phyloP scores from a whole-genome alignment of 306 rosid species.

The Acacia crassicarpa region DNA sequence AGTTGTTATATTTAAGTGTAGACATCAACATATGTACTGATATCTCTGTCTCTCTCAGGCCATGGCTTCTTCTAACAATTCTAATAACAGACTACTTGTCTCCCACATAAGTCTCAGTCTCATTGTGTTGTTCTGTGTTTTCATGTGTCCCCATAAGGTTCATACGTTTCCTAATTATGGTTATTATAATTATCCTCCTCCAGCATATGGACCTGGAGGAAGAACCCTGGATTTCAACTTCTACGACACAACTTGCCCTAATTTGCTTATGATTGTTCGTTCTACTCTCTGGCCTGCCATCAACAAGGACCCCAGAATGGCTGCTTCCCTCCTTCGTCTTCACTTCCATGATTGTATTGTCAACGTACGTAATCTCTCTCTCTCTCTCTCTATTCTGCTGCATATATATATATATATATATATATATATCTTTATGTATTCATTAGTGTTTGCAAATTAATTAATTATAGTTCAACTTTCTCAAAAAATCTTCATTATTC shows the following conservation, averaged over 20 bases:
- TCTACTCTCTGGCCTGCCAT: conserved; percentile 49
- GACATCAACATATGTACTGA: background rate
- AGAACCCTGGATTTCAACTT: conserved; percentile 32
- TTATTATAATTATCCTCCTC: background rate
- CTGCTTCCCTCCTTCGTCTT: conserved; percentile 76
- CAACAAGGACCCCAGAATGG: conserved; percentile 56
- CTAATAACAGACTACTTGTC: background rate
- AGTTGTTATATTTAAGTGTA: background rate
- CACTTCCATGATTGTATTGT: conserved; percentile 82
- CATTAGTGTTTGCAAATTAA: no score
- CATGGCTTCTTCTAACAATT: conserved; percentile 27
- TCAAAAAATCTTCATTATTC: no score
- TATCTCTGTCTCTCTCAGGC: background rate
- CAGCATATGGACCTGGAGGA: background rate
- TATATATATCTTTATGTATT: no score
- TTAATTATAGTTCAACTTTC: no score
- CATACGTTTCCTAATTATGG: conserved; percentile 26
- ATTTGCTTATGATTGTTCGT: conserved; percentile 41
- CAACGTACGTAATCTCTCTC: conserved; percentile 42
- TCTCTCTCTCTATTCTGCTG: no score
- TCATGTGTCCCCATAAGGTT: conserved; percentile 18
- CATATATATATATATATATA: no score
- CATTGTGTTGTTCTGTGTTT: conserved; percentile 23
- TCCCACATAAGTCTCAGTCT: conserved; percentile 15
- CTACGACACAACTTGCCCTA: conserved; percentile 61